Conservation (phyloP, 2,329 filamentous ascomycete genomes). For the Neonectria magnoliae region DNA sequence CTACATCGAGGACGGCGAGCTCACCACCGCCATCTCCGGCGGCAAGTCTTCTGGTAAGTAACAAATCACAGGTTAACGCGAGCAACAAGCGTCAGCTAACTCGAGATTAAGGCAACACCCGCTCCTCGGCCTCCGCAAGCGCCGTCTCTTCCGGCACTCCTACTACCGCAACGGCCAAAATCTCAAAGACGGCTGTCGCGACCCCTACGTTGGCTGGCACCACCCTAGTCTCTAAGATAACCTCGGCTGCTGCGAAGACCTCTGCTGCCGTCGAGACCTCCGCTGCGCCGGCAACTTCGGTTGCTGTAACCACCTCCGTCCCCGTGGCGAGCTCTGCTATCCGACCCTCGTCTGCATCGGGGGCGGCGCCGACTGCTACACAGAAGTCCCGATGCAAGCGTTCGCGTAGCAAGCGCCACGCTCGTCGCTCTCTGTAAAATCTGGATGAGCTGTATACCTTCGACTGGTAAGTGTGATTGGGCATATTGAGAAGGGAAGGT, state of each 20-base stretch:
- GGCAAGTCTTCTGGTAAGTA: slow-evolving; percentile 14
- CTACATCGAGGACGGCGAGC: slow-evolving; percentile 66
- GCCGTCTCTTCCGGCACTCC: neutral
- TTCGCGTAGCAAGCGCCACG: neutral
- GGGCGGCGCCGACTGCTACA: neutral
- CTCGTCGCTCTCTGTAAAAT: neutral
- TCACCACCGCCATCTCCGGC: slow-evolving; percentile 42
- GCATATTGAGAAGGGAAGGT: neutral
- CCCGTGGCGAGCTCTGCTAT: neutral
- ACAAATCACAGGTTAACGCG: neutral
- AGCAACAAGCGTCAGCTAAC: neutral
- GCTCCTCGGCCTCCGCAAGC: neutral
- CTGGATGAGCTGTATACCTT: neutral
- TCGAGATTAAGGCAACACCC: neutral
- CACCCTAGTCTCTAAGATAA: neutral
- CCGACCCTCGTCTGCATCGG: neutral
- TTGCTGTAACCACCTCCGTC: neutral
- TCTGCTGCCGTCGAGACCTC: neutral
- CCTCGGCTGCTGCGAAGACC: neutral
- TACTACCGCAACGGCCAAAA: neutral
- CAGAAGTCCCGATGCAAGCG: slow-evolving; percentile 14
- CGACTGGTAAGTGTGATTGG: neutral
- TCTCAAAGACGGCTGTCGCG: neutral
- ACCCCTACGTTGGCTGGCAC: neutral
- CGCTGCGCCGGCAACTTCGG: neutral